A percentile compares a stretch with the other conserved stretches of the same genome.
phyloP scores from a whole-genome alignment of 192 early-diverging fungal genomes.

The Coemansia sp. region DNA sequence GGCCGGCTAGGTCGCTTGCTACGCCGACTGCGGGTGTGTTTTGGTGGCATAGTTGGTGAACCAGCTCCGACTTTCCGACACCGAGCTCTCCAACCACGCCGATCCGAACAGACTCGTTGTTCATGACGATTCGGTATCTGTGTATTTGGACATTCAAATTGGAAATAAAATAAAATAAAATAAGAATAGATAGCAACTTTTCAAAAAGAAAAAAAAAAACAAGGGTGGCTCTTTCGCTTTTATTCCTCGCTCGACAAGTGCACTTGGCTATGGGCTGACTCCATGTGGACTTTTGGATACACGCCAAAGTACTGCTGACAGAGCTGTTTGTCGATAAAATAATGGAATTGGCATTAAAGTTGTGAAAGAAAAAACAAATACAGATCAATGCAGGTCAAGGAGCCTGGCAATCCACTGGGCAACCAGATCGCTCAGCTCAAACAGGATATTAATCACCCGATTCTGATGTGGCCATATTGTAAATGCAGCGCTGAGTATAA shows the following conservation, averaged over 20 bases:
- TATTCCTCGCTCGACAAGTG: background rate
- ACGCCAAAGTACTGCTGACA: too few species aligned
- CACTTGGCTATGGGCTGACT: background rate
- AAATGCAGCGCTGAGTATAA: slow-evolving; percentile 20
- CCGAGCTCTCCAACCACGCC: slow-evolving; percentile 46
- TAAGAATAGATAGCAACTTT: background rate
- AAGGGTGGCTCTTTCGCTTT: too few species aligned
- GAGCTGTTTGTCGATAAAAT: too few species aligned
- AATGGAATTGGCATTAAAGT: too few species aligned
- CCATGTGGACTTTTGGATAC: background rate
- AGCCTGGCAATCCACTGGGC: slow-evolving; percentile 44
- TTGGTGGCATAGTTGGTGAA: slow-evolving; percentile 42
- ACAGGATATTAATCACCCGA: slow-evolving; percentile 21
- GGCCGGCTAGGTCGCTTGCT: slow-evolving; percentile 16
- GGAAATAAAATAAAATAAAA: background rate
- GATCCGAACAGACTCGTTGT: slow-evolving; percentile 40
- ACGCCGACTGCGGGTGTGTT: background rate
- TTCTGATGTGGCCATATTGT: slow-evolving; percentile 37
- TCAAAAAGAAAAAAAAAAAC: background rate
- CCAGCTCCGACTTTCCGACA: slow-evolving; percentile 46
- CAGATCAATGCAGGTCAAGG: slow-evolving; percentile 8
- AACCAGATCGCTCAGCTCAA: slow-evolving; percentile 42
- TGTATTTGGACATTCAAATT: background rate
- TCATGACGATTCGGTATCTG: slow-evolving; percentile 18
- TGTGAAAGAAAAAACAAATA: background rate